Conservation (phyloP, 202 grass and related monocot genomes). For the Setaria viridis region DNA sequence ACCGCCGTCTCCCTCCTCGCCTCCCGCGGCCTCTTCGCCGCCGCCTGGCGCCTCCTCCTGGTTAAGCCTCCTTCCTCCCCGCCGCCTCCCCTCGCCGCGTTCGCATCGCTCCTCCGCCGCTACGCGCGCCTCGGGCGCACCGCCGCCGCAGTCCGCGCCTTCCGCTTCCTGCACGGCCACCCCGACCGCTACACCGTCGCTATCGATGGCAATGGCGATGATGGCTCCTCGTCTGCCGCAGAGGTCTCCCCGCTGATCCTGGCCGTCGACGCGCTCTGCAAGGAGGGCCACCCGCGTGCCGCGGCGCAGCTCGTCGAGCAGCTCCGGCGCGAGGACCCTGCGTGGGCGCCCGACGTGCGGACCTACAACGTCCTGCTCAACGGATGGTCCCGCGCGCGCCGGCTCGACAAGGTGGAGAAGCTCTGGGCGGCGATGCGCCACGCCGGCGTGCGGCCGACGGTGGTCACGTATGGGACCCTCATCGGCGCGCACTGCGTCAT, state of each 20-base stretch:
- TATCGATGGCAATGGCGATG: neutral
- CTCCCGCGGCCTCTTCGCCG: conserved; percentile 54
- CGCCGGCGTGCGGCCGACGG: conserved; percentile 60
- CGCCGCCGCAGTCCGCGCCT: conserved; percentile 60
- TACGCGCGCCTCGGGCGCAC: conserved; percentile 57
- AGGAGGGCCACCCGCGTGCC: conserved; percentile 65
- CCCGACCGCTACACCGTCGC: conserved; percentile 45
- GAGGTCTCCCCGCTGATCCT: conserved; percentile 52
- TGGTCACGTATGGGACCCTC: conserved; percentile 79
- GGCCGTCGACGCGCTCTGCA: conserved; percentile 77
- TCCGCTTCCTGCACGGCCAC: conserved; percentile 59
- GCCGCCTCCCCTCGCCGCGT: conserved; percentile 53
- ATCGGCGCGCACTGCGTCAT: conserved; percentile 68
- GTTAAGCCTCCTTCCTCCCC: conserved; percentile 18
- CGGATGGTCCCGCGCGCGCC: conserved; percentile 70
- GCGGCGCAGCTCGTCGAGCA: conserved; percentile 60
- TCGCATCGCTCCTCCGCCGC: conserved; percentile 58
- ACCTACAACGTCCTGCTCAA: conserved; percentile 77
- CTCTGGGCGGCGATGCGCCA: conserved; percentile 72
- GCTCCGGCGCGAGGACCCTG: conserved; percentile 42
- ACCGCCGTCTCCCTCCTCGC: conserved; percentile 38
- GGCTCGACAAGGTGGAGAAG: conserved; percentile 60
- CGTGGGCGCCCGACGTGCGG: conserved; percentile 49
- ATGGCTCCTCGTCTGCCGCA: neutral
- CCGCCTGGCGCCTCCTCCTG: conserved; percentile 63